Evolutionary conservation across 73 alveolate genomes (phyloP).

Genomic region (Uronychia binucleata): DNA sequence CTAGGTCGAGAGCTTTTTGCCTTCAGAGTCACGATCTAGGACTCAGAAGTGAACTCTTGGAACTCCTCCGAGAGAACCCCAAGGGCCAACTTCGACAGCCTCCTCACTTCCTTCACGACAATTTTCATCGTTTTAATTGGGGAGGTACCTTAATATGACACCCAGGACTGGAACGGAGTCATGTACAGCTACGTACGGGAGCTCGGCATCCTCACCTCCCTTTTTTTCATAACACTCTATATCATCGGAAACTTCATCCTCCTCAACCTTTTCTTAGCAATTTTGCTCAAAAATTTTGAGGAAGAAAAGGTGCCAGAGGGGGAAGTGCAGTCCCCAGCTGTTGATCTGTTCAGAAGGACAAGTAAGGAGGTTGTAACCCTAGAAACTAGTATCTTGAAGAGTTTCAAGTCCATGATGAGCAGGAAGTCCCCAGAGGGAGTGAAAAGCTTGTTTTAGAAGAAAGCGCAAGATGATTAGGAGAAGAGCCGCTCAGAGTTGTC

Average conservation of each 20-base stretch:
- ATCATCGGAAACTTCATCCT: conserved; percentile 37
- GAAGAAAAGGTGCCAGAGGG: not conserved
- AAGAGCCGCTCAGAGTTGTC: no score
- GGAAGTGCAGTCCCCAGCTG: not conserved
- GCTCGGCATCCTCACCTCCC: not conserved
- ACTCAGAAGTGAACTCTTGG: not conserved
- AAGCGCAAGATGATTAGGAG: no score
- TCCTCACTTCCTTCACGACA: conserved; percentile 34
- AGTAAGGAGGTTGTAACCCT: no score
- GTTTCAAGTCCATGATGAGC: no score
- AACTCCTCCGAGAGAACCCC: conserved; percentile 16
- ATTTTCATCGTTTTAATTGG: conserved; percentile 42
- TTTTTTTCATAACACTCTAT: conserved; percentile 16
- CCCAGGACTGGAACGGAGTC: conserved; percentile 45
- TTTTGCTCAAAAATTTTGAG: conserved; percentile 28
- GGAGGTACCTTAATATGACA: conserved; percentile 33
- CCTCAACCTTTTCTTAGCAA: conserved; percentile 37
- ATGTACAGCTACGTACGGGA: conserved; percentile 30
- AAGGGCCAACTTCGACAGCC: conserved; percentile 55
- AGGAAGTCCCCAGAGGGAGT: no score
- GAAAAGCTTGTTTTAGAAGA: no score
- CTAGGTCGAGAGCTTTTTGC: conserved; percentile 74
- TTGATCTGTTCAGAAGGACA: no score
- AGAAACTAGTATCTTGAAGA: no score
- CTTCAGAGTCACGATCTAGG: not conserved